Percentiles rank a stretch among this genome's conserved stretches.
These are phyloP conservation scores for Rhizodiscina lignyota DNA, from an alignment of 495 filamentous ascomycete genomes.

Conservation along the genomic window DNA sequence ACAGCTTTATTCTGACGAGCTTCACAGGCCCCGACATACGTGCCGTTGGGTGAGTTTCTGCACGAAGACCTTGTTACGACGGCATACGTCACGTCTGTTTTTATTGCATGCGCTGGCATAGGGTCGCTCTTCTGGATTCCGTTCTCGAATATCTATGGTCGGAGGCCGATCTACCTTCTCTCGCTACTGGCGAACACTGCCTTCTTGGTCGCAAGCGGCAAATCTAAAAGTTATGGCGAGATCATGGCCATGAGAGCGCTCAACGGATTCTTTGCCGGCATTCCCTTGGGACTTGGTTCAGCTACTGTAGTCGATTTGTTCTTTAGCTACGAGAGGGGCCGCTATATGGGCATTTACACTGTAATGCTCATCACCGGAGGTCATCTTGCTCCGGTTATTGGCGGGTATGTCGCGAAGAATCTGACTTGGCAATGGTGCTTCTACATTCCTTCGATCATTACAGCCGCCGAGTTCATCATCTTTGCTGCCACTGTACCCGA, in stretches of 20 bases:
- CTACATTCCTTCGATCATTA: conserved; percentile 10
- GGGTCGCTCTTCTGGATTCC: neutral
- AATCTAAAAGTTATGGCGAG: neutral
- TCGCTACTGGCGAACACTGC: neutral
- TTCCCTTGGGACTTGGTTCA: neutral
- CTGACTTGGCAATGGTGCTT: conserved; percentile 12
- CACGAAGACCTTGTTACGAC: neutral
- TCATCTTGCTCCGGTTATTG: neutral
- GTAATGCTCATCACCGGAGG: neutral
- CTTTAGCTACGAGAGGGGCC: neutral
- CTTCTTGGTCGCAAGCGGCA: neutral
- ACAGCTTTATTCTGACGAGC: neutral
- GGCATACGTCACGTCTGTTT: neutral
- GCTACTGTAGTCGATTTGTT: neutral
- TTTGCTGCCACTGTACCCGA: conserved; percentile 15
- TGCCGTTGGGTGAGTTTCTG: neutral
- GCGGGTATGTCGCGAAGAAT: neutral
- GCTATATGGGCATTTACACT: neutral
- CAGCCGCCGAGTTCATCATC: conserved; percentile 4
- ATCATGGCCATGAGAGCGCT: neutral
- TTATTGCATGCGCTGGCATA: neutral
- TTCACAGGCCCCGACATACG: neutral
- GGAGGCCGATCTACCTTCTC: neutral
- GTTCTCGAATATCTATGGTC: neutral
- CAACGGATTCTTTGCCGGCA: neutral